These are phyloP conservation scores for Boletales sp. DNA, from an alignment of 768 basidiomycete genomes.

Conservation along the genomic window DNA sequence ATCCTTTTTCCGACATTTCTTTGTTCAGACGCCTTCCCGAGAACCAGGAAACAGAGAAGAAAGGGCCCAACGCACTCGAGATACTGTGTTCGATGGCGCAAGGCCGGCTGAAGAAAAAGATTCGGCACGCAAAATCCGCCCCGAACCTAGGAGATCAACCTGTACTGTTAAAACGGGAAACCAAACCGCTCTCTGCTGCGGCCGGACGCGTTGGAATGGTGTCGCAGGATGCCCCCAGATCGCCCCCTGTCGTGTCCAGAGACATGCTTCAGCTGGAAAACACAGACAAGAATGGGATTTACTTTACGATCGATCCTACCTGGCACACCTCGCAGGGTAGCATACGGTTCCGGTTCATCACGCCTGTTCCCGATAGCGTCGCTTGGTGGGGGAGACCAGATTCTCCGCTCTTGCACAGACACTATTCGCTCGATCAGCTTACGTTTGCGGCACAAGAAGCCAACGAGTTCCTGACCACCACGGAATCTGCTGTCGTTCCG, in stretches of 20 bases:
- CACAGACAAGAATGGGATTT: constrained; percentile 22
- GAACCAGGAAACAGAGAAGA: constrained; percentile 7
- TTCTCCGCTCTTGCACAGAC: constrained; percentile 22
- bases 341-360: constrained; percentile 18
- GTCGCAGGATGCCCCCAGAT: background rate
- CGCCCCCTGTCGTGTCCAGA: background rate
- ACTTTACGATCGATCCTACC: constrained; percentile 26
- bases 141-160: constrained; percentile 17
- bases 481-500: background rate
- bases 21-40: constrained; percentile 12
- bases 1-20: background rate
- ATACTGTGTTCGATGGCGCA: constrained; percentile 12
- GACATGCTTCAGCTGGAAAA: constrained; percentile 4
- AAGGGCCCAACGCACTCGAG: constrained; percentile 1
- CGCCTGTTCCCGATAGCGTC: constrained; percentile 20
- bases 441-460: constrained; percentile 1
- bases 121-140: constrained; percentile 20
- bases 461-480: background rate
- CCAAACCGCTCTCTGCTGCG: background rate
- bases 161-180: background rate
- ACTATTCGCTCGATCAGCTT: constrained; percentile 19
- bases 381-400: constrained; percentile 12
- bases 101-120: constrained; percentile 16
- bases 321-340: constrained; percentile 22
- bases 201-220: background rate